Evolutionary conservation across 139 green algal genomes (phyloP).

Genomic region (Raphidocelis subcapitata): DNA sequence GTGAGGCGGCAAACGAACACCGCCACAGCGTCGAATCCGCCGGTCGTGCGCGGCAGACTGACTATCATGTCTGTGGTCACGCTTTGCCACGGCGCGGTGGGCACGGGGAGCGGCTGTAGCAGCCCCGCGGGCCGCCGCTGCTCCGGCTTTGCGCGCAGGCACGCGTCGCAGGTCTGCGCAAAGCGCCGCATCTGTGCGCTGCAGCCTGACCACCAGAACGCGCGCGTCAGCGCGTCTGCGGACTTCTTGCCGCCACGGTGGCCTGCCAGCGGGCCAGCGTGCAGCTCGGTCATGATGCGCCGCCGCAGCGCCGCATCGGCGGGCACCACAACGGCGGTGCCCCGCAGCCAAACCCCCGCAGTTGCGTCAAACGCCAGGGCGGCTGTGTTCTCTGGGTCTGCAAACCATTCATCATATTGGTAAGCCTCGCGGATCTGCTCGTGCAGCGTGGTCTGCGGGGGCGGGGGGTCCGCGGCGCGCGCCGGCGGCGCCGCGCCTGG

Average conservation of each 20-base stretch:
- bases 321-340: neutral
- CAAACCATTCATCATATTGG: too few species aligned
- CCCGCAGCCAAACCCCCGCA: too few species aligned
- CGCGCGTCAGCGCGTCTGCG: neutral
- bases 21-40: constrained; percentile 30
- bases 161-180: neutral
- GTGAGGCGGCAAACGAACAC: constrained; percentile 40
- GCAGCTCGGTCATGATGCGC: neutral
- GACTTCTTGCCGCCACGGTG: constrained; percentile 7
- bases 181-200: neutral
- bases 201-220: constrained; percentile 8
- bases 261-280: constrained; percentile 5
- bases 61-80: constrained; percentile 29
- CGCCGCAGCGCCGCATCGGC: neutral
- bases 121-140: neutral
- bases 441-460: too few species aligned
- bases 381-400: too few species aligned
- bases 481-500: too few species aligned
- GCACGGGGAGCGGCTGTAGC: constrained; percentile 8
- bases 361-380: too few species aligned
- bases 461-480: too few species aligned
- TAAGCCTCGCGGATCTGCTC: too few species aligned
- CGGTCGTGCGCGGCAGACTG: constrained; percentile 15
- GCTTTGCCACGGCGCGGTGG: neutral
- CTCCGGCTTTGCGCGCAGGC: constrained; percentile 8